A percentile compares a stretch with the other conserved stretches of the same genome.
phyloP scores from a whole-genome alignment of 169 alveolate species.

The Theileria parva region DNA sequence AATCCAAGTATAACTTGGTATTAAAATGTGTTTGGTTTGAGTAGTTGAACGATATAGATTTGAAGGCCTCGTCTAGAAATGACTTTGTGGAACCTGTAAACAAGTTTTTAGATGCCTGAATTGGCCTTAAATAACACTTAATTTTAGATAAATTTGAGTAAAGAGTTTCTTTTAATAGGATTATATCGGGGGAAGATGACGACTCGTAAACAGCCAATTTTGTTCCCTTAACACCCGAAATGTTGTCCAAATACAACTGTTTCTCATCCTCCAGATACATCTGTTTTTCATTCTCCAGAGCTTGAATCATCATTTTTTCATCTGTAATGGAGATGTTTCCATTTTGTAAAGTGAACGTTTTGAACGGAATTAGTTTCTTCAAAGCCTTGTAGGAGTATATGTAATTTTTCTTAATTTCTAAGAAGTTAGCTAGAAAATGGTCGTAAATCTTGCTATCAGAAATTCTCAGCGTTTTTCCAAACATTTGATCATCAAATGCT shows the following conservation, averaged over 20 bases:
- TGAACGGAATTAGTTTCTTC: constrained; percentile 52
- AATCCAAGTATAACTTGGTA: constrained; percentile 40
- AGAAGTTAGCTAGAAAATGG: constrained; percentile 31
- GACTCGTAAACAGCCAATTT: background rate
- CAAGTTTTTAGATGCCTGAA: constrained; percentile 22
- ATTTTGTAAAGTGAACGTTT: constrained; percentile 22
- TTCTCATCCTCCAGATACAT: background rate
- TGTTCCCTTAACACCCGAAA: background rate
- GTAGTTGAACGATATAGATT: background rate
- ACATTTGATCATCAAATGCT: constrained; percentile 42
- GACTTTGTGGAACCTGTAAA: constrained; percentile 37
- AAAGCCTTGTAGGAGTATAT: constrained; percentile 29
- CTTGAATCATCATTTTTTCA: background rate
- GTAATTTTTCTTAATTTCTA: constrained; percentile 9
- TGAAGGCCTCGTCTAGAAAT: constrained; percentile 33
- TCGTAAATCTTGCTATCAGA: constrained; percentile 49
- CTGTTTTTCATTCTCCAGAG: background rate
- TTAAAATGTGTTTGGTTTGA: background rate
- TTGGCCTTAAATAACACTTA: background rate
- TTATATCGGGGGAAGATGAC: background rate
- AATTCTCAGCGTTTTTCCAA: constrained; percentile 40
- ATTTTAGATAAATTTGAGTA: constrained; percentile 38
- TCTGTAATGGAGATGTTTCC: constrained; percentile 35
- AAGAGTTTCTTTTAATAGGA: constrained; percentile 45
- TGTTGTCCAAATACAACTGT: background rate